A percentile compares a stretch with the other conserved stretches of the same genome.
Conservation (phyloP, 2,329 filamentous ascomycete species). For the Arthrocladium fulminans region DNA sequence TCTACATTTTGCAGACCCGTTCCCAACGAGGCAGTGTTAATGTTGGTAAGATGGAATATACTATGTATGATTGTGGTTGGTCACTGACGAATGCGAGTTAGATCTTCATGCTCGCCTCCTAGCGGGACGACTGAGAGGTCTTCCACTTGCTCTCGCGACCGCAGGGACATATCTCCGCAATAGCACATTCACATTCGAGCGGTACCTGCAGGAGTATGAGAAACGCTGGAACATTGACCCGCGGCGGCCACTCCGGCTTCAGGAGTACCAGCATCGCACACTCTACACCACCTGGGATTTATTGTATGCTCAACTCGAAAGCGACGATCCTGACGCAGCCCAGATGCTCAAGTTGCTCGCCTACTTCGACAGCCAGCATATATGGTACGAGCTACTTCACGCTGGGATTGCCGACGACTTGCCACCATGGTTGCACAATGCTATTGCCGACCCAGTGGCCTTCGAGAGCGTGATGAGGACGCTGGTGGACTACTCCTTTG, state of each 20-base stretch:
- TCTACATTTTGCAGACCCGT: conserved; percentile 11
- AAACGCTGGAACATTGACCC: background rate
- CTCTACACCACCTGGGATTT: conserved; percentile 21
- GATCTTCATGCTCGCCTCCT: conserved; percentile 21
- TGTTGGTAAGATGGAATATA: conserved; percentile 12
- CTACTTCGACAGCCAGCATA: conserved; percentile 36
- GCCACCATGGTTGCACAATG: background rate
- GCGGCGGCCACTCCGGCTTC: background rate
- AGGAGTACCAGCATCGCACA: conserved; percentile 14
- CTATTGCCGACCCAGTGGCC: conserved; percentile 1
- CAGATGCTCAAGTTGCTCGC: conserved; percentile 34
- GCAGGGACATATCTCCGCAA: conserved; percentile 39
- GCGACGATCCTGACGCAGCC: conserved; percentile 20
- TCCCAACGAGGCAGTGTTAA: conserved; percentile 10
- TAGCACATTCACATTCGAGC: conserved; percentile 27
- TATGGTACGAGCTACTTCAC: conserved; percentile 37
- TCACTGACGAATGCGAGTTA: background rate
- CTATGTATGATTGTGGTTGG: too few species aligned
- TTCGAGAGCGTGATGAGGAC: conserved; percentile 11
- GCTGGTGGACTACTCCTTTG: conserved; percentile 12
- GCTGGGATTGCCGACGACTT: conserved; percentile 18
- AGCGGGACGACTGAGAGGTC: conserved; percentile 31
- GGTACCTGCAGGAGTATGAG: conserved; percentile 36
- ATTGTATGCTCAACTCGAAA: conserved; percentile 9
- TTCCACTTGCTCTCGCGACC: conserved; percentile 40